Conservation (phyloP, 208 protist species). For the Willaertia magna region DNA sequence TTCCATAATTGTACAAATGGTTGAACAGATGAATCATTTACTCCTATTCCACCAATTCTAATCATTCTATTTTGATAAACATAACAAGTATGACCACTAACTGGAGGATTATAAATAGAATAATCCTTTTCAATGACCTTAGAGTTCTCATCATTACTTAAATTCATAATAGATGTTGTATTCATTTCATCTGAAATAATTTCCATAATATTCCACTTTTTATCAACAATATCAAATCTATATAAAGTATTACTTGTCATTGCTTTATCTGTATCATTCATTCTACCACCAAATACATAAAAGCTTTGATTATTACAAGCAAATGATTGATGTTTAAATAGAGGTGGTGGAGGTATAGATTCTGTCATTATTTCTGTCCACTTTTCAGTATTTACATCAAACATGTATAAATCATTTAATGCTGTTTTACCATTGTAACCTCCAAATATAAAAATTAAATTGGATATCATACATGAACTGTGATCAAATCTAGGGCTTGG, state of each 20-base stretch:
- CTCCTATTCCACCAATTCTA: neutral
- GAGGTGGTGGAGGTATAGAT: neutral
- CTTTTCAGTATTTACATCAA: neutral
- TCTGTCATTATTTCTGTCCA: neutral
- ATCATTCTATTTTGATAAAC: neutral
- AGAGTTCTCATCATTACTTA: neutral
- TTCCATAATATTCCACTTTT: neutral
- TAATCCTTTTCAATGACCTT: neutral
- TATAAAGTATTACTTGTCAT: neutral
- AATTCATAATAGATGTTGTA: no score
- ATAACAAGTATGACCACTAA: neutral
- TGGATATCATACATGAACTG: neutral
- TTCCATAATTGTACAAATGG: neutral
- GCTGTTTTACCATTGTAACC: neutral
- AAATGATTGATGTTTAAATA: neutral
- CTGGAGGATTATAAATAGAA: neutral
- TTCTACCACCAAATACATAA: neutral
- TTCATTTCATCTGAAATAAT: neutral
- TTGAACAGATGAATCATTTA: neutral
- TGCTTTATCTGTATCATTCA: no score
- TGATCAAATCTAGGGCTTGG: neutral
- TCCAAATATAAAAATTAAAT: neutral
- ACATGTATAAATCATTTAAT: neutral
- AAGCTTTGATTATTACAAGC: neutral
- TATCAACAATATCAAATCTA: neutral